These are phyloP conservation scores for Cyberlindnera maritima DNA, from an alignment of 805 yeast species.

Conservation along the genomic window DNA sequence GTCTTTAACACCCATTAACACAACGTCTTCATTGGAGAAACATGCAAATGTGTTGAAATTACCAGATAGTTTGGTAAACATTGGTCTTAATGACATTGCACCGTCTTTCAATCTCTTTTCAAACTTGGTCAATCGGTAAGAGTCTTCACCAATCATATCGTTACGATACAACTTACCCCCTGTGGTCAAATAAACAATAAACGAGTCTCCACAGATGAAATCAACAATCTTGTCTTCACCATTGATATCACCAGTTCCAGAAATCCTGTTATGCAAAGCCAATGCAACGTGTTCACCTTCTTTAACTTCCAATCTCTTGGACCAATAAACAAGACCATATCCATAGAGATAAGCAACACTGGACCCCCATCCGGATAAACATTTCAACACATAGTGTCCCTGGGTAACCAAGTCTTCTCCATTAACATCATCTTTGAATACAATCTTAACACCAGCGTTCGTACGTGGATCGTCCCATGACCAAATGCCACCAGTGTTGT, in stretches of 20 bases:
- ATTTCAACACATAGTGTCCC: slow-evolving; percentile 38
- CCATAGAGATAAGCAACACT: slow-evolving; percentile 47
- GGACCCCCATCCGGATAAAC: slow-evolving; percentile 67
- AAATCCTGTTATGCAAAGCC: slow-evolving; percentile 42
- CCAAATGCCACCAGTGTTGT: slow-evolving; percentile 46
- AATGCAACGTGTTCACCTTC: slow-evolving; percentile 30
- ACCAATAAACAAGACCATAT: slow-evolving; percentile 63
- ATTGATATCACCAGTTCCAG: slow-evolving; percentile 35
- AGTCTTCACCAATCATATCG: slow-evolving; percentile 21
- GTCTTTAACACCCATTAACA: slow-evolving; percentile 18
- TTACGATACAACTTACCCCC: slow-evolving; percentile 35
- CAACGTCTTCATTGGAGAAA: slow-evolving; percentile 47
- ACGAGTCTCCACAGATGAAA: slow-evolving; percentile 52
- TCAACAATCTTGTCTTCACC: slow-evolving; percentile 44
- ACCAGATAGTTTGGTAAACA: slow-evolving; percentile 51
- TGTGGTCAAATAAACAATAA: slow-evolving; percentile 46
- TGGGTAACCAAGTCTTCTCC: slow-evolving; percentile 27
- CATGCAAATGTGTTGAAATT: slow-evolving; percentile 52
- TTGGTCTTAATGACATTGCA: slow-evolving; percentile 25
- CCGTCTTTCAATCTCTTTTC: slow-evolving; percentile 30
- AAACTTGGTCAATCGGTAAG: slow-evolving; percentile 30
- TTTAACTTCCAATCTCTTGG: slow-evolving; percentile 30
- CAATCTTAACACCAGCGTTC: slow-evolving; percentile 42
- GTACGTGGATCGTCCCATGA: slow-evolving; percentile 55
- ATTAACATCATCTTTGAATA: slow-evolving; percentile 30